Conservation (phyloP, 768 basidiomycete genomes). For the Myochromella boudieri region DNA sequence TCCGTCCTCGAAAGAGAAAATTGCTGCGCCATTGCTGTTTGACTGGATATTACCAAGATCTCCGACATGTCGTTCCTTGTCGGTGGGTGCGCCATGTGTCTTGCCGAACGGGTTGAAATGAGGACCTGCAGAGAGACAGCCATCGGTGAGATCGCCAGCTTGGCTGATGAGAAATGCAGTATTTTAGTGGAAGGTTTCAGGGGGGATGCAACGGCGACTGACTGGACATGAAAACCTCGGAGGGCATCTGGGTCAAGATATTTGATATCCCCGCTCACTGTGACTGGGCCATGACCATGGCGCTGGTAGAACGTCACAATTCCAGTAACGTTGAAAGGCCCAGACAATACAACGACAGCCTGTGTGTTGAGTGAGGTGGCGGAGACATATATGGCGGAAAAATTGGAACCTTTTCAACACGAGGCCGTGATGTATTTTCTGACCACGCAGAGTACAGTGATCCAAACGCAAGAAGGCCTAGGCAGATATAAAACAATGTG, state of each 20-base stretch:
- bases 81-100: constrained; percentile 64
- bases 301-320: constrained; percentile 66
- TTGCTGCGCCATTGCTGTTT: constrained; percentile 56
- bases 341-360: constrained; percentile 56
- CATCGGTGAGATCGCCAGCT: constrained; percentile 64
- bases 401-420: constrained; percentile 21
- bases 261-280: constrained; percentile 59
- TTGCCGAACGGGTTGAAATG: constrained; percentile 76
- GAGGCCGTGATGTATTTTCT: background rate
- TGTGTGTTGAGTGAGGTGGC: constrained; percentile 6
- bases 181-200: too few species aligned
- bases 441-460: constrained; percentile 11
- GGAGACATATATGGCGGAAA: background rate
- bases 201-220: too few species aligned
- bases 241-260: constrained; percentile 56
- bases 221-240: constrained; percentile 86
- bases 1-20: constrained; percentile 57
- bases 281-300: constrained; percentile 48
- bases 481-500: background rate
- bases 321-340: constrained; percentile 60
- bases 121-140: constrained; percentile 65
- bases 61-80: constrained; percentile 64
- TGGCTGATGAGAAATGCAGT: too few species aligned
- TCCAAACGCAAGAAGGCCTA: constrained; percentile 9
- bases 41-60: constrained; percentile 75